Base-by-base conservation (phyloP, 208 protist genomes). In the Leishmania arabica region DNA sequence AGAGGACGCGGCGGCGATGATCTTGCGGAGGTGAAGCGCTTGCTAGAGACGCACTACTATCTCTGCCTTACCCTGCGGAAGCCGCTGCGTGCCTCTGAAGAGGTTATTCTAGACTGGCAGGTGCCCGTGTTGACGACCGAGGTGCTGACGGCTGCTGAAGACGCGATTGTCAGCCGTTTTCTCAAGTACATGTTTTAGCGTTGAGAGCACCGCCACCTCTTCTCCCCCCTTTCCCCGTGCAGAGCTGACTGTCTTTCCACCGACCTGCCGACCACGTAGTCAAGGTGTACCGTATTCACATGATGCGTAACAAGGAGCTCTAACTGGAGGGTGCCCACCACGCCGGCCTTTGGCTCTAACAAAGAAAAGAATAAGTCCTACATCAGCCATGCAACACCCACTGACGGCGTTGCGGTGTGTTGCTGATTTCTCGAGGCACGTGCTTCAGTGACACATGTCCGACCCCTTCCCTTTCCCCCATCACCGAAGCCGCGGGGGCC, bases 91-190 rank as follows among this genome's bases (percentile, higher is more conserved):
- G 89, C 95, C 11, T 88, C 91, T 1, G 88, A 92, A 80, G 95
- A 97, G 76, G 95, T 96, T 3, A 91, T 97, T 69, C 69, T 95
- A 31, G 80, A 84, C 31, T 97, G 95, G 83, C 80, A 82, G 21
- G 68, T 86, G 2, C 85, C 87, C 11, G 77, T 88, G 3, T 68
- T 93, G 65, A 83, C 77, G 21, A 91, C 92, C 0, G 91, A 88
- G 17, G 86, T 90, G 3, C 84, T 96, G 27, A 76, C 62, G 11
- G 15, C 56, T 2, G 68, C 65, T 15, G 84, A 95, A 3, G 90
- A 95, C 40, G 79, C 82, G 21, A 64, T 83, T 11, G 58, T 97
- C 27, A 90, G 89, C 19, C 87, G 94, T 9, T 77, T 95, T 19
- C 83, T 97, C 70, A 88, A 94, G 75, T 96, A 92, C 84, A 79